Base-by-base conservation (phyloP, 1,139 yeast genomes). In the Blastobotrys buckinghamii region DNA sequence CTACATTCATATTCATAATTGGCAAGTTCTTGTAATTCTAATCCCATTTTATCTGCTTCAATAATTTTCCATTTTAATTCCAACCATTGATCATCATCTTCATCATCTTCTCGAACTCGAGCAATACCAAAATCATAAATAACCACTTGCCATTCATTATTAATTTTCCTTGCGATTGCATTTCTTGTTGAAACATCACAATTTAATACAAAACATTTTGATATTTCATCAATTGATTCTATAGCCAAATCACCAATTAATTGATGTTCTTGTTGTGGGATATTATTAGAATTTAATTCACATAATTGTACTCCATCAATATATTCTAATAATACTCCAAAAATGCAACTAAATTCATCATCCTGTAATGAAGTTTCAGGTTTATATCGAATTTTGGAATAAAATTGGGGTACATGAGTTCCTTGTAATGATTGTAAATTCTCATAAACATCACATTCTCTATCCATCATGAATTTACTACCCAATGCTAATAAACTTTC, bases 111-210 rank as follows among this genome's bases (percentile, higher is more conserved):
- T 13, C 48, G 39, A 9, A 29, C 36, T n/a, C 48, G 8, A 2
- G 48, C 48, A 45, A 45, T 45, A 24, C 48, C 48, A 45, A 45
- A 45, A 33, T 45, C 48, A 20, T 45, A 45, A 4, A 45, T 26
- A 6, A 45, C 48, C 7, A 45, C 48, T 16, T 39, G 39, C 10
- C 32, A 45, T 2, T 39, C 39, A 12, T 8, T 16, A 12, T 24
- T 27, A 6, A 20, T 13, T 10, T 7, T 15, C 4, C 48, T 32
- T 5, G 39, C 48, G 6, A 45, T 38, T 13, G 48, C 43, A 20
- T 45, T 45, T 9, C 48, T 38, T 13, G 48, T 37, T 6, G 48
- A 45, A 17, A 45, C 48, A 32, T 45, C 48, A 22, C 48, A 39
- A 29, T 45, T 45, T n/a, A 45, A 34, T 33, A 45, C 48, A 22